Evolutionary conservation across 2,329 filamentous ascomycete genomes (phyloP).

Genomic region (Pseudogymnoascus sp.): DNA sequence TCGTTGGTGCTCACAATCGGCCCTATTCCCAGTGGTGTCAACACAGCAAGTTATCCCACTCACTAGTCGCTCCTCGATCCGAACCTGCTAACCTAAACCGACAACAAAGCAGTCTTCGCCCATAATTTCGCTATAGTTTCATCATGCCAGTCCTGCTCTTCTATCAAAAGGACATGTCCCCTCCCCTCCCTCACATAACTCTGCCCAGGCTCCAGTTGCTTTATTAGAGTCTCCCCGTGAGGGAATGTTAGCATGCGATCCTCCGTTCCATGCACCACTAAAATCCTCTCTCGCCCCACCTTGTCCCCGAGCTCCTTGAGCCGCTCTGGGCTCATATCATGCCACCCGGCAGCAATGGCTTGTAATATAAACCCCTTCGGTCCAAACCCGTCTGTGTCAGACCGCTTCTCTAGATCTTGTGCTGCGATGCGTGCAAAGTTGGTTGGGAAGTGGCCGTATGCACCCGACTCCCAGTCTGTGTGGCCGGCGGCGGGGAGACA

Average conservation of each 20-base stretch:
- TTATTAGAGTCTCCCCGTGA: slow-evolving; percentile 62
- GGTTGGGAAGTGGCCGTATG: slow-evolving; percentile 53
- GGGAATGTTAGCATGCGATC: slow-evolving; percentile 72
- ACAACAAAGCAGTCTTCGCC: slow-evolving; percentile 7
- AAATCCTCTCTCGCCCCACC: slow-evolving; percentile 65
- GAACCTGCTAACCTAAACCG: background rate
- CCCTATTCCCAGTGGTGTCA: background rate
- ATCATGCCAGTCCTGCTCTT: slow-evolving; percentile 64
- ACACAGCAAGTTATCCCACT: background rate
- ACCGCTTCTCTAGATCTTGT: slow-evolving; percentile 66
- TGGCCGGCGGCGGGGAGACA: slow-evolving; percentile 27
- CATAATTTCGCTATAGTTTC: slow-evolving; percentile 40
- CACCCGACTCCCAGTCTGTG: slow-evolving; percentile 10
- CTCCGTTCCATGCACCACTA: slow-evolving; percentile 66
- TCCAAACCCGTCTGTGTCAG: slow-evolving; percentile 52
- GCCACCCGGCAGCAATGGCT: slow-evolving; percentile 70
- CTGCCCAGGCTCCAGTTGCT: slow-evolving; percentile 53
- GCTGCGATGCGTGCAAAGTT: slow-evolving; percentile 80
- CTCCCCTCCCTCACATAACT: slow-evolving; percentile 58
- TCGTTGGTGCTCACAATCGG: background rate
- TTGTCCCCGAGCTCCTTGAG: slow-evolving; percentile 56
- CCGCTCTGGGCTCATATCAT: slow-evolving; percentile 63
- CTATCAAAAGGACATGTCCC: slow-evolving; percentile 68
- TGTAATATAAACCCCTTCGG: slow-evolving; percentile 66
- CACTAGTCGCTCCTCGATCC: background rate